phyloP scores from a whole-genome alignment of 2,329 filamentous ascomycete species.

The Botryosphaeria dothidea region DNA sequence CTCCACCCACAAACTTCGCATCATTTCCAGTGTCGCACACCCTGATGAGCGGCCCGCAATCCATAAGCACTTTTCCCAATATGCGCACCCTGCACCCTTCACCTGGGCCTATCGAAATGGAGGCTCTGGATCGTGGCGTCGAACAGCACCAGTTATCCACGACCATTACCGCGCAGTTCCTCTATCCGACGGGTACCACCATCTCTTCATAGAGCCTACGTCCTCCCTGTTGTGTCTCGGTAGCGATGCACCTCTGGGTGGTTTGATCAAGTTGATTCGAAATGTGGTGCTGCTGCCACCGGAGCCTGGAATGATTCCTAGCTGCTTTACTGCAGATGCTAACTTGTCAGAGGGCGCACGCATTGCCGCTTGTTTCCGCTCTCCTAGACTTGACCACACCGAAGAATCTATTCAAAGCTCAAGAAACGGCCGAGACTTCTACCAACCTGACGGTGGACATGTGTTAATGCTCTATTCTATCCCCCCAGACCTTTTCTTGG shows the following conservation, averaged over 20 bases:
- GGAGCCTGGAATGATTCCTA: slow-evolving; percentile 39
- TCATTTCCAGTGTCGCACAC: slow-evolving; percentile 63
- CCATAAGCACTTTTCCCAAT: slow-evolving; percentile 23
- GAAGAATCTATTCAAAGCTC: slow-evolving; percentile 29
- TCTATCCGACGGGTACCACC: slow-evolving; percentile 64
- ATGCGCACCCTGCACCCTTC: slow-evolving; percentile 25
- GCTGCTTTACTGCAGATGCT: slow-evolving; percentile 58
- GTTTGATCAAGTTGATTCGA: slow-evolving; percentile 58
- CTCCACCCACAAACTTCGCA: slow-evolving; percentile 57
- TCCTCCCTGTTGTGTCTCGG: slow-evolving; percentile 61
- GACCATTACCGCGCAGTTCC: slow-evolving; percentile 67
- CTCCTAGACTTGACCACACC: background rate
- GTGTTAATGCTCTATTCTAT: slow-evolving; percentile 35
- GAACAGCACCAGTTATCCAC: background rate
- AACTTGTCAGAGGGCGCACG: slow-evolving; percentile 60
- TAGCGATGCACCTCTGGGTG: slow-evolving; percentile 59
- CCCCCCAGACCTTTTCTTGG: slow-evolving; percentile 50
- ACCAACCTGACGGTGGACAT: slow-evolving; percentile 20
- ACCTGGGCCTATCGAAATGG: slow-evolving; percentile 29
- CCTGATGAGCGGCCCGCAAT: slow-evolving; percentile 36
- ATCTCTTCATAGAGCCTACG: slow-evolving; percentile 64
- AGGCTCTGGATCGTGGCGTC: background rate
- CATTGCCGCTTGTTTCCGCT: slow-evolving; percentile 48
- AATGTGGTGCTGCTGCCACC: slow-evolving; percentile 58
- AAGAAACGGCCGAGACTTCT: slow-evolving; percentile 36